Evolutionary conservation across 768 basidiomycete species (phyloP), one percentile per base, ranked within the genome.

Genomic region (Hortiboletus campestris): DNA sequence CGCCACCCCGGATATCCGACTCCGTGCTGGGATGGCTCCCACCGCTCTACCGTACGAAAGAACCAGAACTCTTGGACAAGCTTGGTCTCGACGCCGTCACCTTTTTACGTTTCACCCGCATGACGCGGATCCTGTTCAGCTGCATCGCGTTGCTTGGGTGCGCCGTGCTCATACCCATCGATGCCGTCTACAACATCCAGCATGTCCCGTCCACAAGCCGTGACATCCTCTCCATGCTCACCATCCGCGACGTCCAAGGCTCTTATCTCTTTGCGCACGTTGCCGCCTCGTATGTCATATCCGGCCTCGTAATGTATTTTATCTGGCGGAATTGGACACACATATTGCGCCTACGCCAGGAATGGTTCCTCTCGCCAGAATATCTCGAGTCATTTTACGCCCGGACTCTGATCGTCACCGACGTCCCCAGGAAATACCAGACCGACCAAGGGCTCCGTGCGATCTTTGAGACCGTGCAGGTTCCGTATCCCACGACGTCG

Each of bases 371-470:
- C 58, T 91, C 89, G 4, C 87, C 90, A 9, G 90, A 91, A 66
- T 95, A 97, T 72, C 79, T 87, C 48, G 80, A 88, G 58, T 89
- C 89, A 2, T 97, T 98, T 78, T 94, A 97, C 67, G 92, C 95
- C 1, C 84, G 97, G 36, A 98, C 96, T 0, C 81, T 99, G 50
- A 84, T 91, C 69, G 80, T 95, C 58, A 83, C 80, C 19, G 81
- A 82, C 57, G 90, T 98, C 9, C 84, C 87, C 20, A 91, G 85
- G 76, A 87, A 87, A 66, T 76, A 79, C 58, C 89, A 95, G 67
- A 86, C 82, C 10, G 97, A 99, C 70, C 84, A 89, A 61, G 96
- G 94, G 17, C 78, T 99, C 55, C 80, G 78, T 19, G 77, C 78
- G 4, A 83, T 95, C 49, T 92, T 96, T 68, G 83, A 89, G 61